Conservation (phyloP, 768 basidiomycete species). For the Sporobolomyces phaffii region DNA sequence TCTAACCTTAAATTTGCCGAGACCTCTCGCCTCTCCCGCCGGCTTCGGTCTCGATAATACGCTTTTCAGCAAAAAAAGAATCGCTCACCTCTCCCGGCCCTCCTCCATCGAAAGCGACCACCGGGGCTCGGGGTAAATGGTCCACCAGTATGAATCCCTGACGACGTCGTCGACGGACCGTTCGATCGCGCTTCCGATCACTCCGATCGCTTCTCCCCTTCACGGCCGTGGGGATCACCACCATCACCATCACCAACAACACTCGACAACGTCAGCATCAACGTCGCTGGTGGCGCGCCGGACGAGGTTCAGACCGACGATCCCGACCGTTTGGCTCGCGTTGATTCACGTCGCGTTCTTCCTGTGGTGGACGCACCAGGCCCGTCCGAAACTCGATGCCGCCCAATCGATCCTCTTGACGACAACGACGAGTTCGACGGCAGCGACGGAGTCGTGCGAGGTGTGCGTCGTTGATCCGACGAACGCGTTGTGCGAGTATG, state of each 20-base stretch:
- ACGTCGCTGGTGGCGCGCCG: background rate
- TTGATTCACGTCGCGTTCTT: conserved; percentile 9
- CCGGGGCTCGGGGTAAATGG: too few species aligned
- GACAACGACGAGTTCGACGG: background rate
- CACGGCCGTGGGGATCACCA: too few species aligned
- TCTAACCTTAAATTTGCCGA: background rate
- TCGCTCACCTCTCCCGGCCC: too few species aligned
- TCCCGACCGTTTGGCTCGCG: conserved; percentile 1
- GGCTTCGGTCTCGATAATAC: too few species aligned
- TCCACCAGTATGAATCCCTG: background rate
- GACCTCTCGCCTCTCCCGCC: background rate
- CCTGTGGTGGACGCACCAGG: conserved; percentile 8
- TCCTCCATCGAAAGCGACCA: too few species aligned
- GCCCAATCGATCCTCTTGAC: background rate
- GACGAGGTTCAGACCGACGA: background rate
- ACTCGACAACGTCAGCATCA: background rate
- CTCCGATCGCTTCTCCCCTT: background rate
- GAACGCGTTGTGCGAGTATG: conserved; percentile 39
- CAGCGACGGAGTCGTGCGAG: conserved; percentile 29
- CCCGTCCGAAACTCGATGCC: background rate
- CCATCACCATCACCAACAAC: too few species aligned
- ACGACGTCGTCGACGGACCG: background rate
- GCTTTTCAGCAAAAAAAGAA: too few species aligned
- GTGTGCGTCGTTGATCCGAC: conserved; percentile 20
- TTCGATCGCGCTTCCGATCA: background rate